Evolutionary conservation across 164 flowering plant species (phyloP).

Genomic region (Nymphaea colorata): DNA sequence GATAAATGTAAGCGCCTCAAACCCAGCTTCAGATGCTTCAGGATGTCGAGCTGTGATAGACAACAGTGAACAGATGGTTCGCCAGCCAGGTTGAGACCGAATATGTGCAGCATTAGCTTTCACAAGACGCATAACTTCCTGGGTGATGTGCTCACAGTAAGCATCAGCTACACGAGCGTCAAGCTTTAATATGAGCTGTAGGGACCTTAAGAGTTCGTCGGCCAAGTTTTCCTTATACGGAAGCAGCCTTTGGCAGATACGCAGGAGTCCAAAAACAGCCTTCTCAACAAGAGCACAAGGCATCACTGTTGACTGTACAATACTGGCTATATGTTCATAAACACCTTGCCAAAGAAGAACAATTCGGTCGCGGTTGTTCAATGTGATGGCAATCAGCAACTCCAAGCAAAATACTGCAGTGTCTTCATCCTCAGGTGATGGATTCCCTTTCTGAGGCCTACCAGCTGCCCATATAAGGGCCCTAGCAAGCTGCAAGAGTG

Average conservation of each 20-base stretch:
- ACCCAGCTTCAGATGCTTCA: slow-evolving; percentile 35
- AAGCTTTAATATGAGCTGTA: slow-evolving; percentile 26
- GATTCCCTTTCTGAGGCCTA: slow-evolving; percentile 18
- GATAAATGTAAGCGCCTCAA: slow-evolving; percentile 24
- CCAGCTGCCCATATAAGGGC: slow-evolving; percentile 23
- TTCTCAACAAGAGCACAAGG: slow-evolving; percentile 32
- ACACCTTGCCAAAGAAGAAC: slow-evolving; percentile 30
- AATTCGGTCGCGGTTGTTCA: slow-evolving; percentile 33
- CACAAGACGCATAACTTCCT: slow-evolving; percentile 28
- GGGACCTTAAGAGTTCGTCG: slow-evolving; percentile 30
- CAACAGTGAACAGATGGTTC: slow-evolving; percentile 24
- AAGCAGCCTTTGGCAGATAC: slow-evolving; percentile 28
- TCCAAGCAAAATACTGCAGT: slow-evolving; percentile 33
- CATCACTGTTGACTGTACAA: slow-evolving; percentile 29
- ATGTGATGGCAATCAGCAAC: slow-evolving; percentile 26
- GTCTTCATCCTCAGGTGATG: slow-evolving; percentile 27
- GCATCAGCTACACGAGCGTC: slow-evolving; percentile 39
- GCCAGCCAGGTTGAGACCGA: slow-evolving; percentile 33
- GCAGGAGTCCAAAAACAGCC: slow-evolving; percentile 33
- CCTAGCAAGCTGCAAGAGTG: slow-evolving; percentile 23
- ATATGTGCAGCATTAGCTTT: slow-evolving; percentile 30
- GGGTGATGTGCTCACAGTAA: slow-evolving; percentile 33
- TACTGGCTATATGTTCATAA: slow-evolving; percentile 26
- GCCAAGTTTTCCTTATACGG: slow-evolving; percentile 29
- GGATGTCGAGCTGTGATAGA: slow-evolving; percentile 35